A percentile compares a stretch with the other conserved stretches of the same genome.
Conservation (phyloP, 805 yeast species). For the Ogataea methylovora region DNA sequence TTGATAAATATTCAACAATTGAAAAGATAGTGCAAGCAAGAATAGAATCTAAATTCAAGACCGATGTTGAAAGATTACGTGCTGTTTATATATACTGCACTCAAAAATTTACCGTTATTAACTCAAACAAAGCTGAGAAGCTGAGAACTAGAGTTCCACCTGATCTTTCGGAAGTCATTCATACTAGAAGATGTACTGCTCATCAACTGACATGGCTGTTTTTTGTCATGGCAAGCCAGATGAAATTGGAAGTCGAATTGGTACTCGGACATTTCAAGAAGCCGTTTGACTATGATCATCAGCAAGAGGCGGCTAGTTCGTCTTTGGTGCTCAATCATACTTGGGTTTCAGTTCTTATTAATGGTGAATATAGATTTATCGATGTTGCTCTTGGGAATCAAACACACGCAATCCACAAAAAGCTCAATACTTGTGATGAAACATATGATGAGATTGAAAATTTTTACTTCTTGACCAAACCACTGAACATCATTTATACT, state of each 20-base stretch:
- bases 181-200: slow-evolving; percentile 19
- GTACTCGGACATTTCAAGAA: slow-evolving; percentile 79
- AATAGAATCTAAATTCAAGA: slow-evolving; percentile 43
- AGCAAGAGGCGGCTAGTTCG: slow-evolving; percentile 28
- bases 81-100: slow-evolving; percentile 59
- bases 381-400: slow-evolving; percentile 65
- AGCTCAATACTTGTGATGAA: slow-evolving; percentile 29
- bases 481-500: slow-evolving; percentile 67
- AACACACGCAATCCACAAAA: slow-evolving; percentile 42
- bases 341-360: slow-evolving; percentile 77
- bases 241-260: slow-evolving; percentile 68
- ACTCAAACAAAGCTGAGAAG: slow-evolving; percentile 25
- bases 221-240: slow-evolving; percentile 59
- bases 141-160: slow-evolving; percentile 25
- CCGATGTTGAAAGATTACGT: slow-evolving; percentile 52
- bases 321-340: slow-evolving; percentile 63
- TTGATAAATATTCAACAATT: slow-evolving; percentile 37
- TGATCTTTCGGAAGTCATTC: slow-evolving; percentile 20
- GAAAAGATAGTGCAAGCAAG: slow-evolving; percentile 47
- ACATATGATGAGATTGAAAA: slow-evolving; percentile 14
- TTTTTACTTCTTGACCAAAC: slow-evolving; percentile 73
- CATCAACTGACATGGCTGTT: slow-evolving; percentile 75
- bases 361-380: slow-evolving; percentile 72
- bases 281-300: slow-evolving; percentile 49
- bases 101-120: slow-evolving; percentile 45